These are phyloP conservation scores for Penstemon barbatus DNA, from an alignment of 257 asterid genomes.

Conservation along the genomic window DNA sequence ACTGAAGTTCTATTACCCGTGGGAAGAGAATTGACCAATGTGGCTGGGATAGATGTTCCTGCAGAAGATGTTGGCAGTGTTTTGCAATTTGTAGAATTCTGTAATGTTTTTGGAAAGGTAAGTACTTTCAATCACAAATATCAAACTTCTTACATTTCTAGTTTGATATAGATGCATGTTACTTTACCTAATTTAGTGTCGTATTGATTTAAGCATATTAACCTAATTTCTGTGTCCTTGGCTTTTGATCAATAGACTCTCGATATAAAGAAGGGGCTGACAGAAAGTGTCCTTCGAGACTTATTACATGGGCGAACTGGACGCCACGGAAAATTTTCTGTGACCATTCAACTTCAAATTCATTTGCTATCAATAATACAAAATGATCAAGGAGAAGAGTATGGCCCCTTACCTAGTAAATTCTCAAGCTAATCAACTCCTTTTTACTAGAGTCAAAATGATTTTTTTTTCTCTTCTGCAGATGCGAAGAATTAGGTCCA, in stretches of 20 bases:
- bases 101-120: slow-evolving; percentile 75
- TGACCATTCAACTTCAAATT: slow-evolving; percentile 57
- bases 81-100: slow-evolving; percentile 84
- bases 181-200: no score
- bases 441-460: background rate
- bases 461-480: slow-evolving; percentile 29
- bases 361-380: slow-evolving; percentile 53
- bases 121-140: slow-evolving; percentile 26
- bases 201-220: background rate
- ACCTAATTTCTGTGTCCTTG: background rate
- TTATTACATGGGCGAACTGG: slow-evolving; percentile 59
- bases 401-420: slow-evolving; percentile 26
- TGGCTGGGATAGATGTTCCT: slow-evolving; percentile 50
- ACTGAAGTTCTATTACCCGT: slow-evolving; percentile 36
- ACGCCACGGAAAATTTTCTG: slow-evolving; percentile 60
- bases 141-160: no score
- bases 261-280: slow-evolving; percentile 63
- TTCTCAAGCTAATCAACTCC: slow-evolving; percentile 12
- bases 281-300: slow-evolving; percentile 63
- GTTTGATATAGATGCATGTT: background rate
- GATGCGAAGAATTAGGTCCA: slow-evolving; percentile 42
- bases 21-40: slow-evolving; percentile 53
- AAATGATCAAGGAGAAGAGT: slow-evolving; percentile 39
- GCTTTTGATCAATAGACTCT: slow-evolving; percentile 46
- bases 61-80: slow-evolving; percentile 70